Percentiles rank a stretch among this genome's conserved stretches.
These are phyloP conservation scores for Russula abietina DNA, from an alignment of 768 basidiomycete genomes.

Conservation along the genomic window DNA sequence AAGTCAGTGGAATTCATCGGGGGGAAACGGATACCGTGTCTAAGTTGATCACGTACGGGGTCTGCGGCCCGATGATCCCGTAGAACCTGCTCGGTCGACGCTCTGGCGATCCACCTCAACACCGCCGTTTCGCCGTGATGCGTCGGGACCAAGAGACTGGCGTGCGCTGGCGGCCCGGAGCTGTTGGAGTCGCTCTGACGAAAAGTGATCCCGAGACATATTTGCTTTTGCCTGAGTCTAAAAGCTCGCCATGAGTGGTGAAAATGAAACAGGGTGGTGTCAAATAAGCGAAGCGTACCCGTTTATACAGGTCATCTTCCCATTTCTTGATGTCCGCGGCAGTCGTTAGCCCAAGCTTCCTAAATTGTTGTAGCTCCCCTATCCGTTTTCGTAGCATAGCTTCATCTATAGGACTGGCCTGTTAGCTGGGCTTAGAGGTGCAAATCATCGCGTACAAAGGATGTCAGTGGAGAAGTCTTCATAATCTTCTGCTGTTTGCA, in stretches of 20 bases:
- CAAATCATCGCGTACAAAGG: slow-evolving; percentile 56
- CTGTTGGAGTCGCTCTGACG: slow-evolving; percentile 47
- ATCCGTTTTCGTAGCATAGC: slow-evolving; percentile 81
- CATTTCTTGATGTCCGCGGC: slow-evolving; percentile 89
- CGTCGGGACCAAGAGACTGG: slow-evolving; percentile 50
- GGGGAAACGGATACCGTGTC: not conserved
- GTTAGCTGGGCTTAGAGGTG: not conserved
- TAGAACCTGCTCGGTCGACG: slow-evolving; percentile 42
- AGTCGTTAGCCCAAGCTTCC: slow-evolving; percentile 77
- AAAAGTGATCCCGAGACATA: slow-evolving; percentile 49
- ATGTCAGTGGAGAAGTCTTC: slow-evolving; percentile 85
- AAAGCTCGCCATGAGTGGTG: slow-evolving; percentile 11
- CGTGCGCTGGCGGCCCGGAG: slow-evolving; percentile 44
- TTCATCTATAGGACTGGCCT: slow-evolving; percentile 60
- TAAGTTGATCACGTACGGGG: slow-evolving; percentile 33
- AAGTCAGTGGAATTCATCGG: not conserved
- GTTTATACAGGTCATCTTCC: slow-evolving; percentile 62
- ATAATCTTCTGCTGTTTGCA: slow-evolving; percentile 89
- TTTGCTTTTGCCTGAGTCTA: slow-evolving; percentile 61
- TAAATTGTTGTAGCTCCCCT: slow-evolving; percentile 85
- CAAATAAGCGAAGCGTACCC: slow-evolving; percentile 44
- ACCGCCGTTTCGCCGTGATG: slow-evolving; percentile 41
- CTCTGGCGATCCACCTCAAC: slow-evolving; percentile 49
- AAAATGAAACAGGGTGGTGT: slow-evolving; percentile 7
- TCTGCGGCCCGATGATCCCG: slow-evolving; percentile 39